Percentiles rank a stretch among this genome's conserved stretches.
Conservation (phyloP, 2,329 filamentous ascomycete genomes). For the Geosmithia putterillii region DNA sequence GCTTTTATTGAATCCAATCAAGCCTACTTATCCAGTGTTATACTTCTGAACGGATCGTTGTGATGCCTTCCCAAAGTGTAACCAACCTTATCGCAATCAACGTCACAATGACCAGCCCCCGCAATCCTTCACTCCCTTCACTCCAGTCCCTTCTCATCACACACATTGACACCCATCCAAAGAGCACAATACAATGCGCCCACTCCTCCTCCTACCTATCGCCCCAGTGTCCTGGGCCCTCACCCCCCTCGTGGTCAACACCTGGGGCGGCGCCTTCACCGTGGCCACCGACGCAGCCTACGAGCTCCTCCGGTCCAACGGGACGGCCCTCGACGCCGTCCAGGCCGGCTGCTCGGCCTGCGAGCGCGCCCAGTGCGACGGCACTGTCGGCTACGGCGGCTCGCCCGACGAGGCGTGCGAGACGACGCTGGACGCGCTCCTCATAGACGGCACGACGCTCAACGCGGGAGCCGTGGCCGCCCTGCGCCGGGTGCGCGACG, state of each 20-base stretch:
- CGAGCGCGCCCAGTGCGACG: constrained; percentile 39
- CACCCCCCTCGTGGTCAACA: constrained; percentile 37
- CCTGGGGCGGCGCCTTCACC: constrained; percentile 40
- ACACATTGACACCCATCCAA: no score
- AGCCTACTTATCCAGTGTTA: no score
- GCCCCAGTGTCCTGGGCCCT: constrained; percentile 5
- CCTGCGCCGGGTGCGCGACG: constrained; percentile 33
- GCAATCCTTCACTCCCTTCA: no score
- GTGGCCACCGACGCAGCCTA: constrained; percentile 39
- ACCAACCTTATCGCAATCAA: no score
- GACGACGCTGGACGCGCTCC: constrained; percentile 45
- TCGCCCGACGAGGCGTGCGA: constrained; percentile 44
- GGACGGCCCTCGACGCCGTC: constrained; percentile 33
- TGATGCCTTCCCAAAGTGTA: no score
- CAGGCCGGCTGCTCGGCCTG: constrained; percentile 38
- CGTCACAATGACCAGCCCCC: no score
- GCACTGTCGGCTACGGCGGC: constrained; percentile 40
- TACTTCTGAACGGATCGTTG: no score
- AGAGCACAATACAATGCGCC: neutral
- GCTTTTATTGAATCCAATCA: no score
- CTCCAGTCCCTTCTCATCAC: no score
- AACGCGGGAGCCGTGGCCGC: constrained; percentile 40
- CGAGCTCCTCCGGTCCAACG: constrained; percentile 18
- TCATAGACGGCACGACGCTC: constrained; percentile 43
- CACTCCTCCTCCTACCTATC: neutral